Evolutionary conservation across 306 rosid genomes (phyloP), one percentile per base, ranked within the genome.

Genomic region (Fragaria ananassa): DNA sequence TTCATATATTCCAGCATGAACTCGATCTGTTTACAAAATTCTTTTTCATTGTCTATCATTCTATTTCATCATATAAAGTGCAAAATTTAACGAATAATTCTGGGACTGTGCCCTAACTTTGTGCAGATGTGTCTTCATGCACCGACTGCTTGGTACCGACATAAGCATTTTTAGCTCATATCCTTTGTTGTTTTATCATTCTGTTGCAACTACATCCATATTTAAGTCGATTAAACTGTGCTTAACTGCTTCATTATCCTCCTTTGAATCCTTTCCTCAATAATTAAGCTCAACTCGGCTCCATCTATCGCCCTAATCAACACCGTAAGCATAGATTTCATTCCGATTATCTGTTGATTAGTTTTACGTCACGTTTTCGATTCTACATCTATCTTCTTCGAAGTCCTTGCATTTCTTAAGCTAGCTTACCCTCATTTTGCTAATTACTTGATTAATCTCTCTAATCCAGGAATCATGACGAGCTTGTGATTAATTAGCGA

Each of bases 91-190:
- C 21, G 68, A 15, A 62, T 6, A 31, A 29, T 31, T 13, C n/a
- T 61, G 67, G 8, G 44, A 11, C 31, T 58, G 6, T 25, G 35
- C 37, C 64, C 21, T 31, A 29, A 29, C 42, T 31, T 6, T 62
- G 21, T 31, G 8, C 11, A 62, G 6, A 29, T 29, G 39, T 62
- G 10, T 62, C 44, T 62, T 62, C 23, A 14, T 14, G 21, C 68
- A 62, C 68, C 44, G 41, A 62, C 44, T 31, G 68, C 68, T 62
- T 34, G 12, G 44, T 31, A 17, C 68, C 68, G 68, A 62, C 68
- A 62, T 29, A 62, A 62, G 5, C 68, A 62, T 62, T 62, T 41
- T 62, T 14, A 15, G 23, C 5, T 62, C 8, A 31, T 5, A 62
- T 31, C 21, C 44, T 15, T 62, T 5, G 21, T 12, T 25, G 12